These are phyloP conservation scores for Fusarium tricinctum DNA, from an alignment of 2,329 filamentous ascomycete genomes.

Conservation along the genomic window DNA sequence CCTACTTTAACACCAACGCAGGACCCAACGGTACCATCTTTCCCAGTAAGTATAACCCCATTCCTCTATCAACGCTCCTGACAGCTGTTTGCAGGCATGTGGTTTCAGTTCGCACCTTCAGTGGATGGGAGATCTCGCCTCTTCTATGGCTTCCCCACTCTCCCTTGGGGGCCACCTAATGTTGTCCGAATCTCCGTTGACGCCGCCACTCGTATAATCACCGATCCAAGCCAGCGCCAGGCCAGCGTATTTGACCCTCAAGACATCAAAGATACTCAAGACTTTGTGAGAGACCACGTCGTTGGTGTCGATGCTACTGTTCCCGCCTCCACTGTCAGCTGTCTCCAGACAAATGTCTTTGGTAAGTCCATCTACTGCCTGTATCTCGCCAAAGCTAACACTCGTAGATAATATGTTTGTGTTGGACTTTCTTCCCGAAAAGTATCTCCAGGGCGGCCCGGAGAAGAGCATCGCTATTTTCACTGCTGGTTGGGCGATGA, in stretches of 20 bases:
- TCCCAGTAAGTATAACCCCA: constrained; percentile 4
- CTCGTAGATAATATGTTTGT: constrained; percentile 37
- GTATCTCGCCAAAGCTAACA: not conserved
- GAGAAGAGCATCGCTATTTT: constrained; percentile 33
- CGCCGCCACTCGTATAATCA: constrained; percentile 26
- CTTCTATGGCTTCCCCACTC: constrained; percentile 33
- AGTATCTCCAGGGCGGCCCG: constrained; percentile 17
- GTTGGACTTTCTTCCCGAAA: constrained; percentile 34
- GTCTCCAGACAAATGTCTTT: constrained; percentile 31
- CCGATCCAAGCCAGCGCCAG: constrained; percentile 17
- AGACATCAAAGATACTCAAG: constrained; percentile 25
- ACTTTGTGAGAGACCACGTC: constrained; percentile 28
- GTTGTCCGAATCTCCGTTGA: constrained; percentile 34
- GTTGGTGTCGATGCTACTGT: constrained; percentile 27
- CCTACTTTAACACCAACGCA: constrained; percentile 35
- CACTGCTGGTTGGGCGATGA: constrained; percentile 40
- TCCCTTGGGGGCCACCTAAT: constrained; percentile 34
- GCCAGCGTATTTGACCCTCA: constrained; percentile 9
- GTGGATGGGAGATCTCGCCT: constrained; percentile 21
- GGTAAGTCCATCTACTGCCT: not conserved
- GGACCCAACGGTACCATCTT: constrained; percentile 37
- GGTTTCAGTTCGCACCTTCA: constrained; percentile 29
- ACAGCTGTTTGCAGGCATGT: constrained; percentile 14
- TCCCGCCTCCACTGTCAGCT: constrained; percentile 28
- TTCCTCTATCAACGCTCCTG: accelerated